Evolutionary conservation across 192 early-diverging fungal genomes (phyloP).

Genomic region (Backusella australiensis): DNA sequence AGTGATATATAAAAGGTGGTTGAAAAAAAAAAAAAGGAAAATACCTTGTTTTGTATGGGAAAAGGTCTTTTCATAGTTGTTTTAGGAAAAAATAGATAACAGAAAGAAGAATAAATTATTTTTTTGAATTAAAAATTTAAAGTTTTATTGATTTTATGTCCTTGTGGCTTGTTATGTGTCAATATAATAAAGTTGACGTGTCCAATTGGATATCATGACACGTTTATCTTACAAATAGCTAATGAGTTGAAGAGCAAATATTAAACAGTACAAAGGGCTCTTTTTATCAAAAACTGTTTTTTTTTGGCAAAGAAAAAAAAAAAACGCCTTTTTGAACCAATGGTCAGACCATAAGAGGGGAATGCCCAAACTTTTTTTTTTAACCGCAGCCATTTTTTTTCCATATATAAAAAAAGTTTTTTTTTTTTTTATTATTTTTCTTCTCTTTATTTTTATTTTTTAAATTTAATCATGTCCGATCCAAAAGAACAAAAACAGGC

Average conservation of each 20-base stretch:
- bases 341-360: too few species aligned
- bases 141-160: not conserved
- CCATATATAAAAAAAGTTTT: constrained; percentile 4
- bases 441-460: not conserved
- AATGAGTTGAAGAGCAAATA: too few species aligned
- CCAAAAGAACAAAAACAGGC: constrained; percentile 8
- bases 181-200: not conserved
- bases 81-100: not conserved
- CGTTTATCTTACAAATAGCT: too few species aligned
- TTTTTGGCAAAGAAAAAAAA: too few species aligned
- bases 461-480: not conserved
- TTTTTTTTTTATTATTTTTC: not conserved
- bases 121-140: not conserved
- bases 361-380: not conserved
- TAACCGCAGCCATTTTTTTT: not conserved
- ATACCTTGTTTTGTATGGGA: not conserved
- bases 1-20: not conserved
- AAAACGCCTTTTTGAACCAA: too few species aligned
- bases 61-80: not conserved
- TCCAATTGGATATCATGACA: not conserved
- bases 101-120: not conserved
- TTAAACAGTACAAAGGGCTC: too few species aligned
- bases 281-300: too few species aligned
- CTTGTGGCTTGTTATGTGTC: not conserved
- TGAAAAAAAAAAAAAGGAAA: not conserved